Percentiles rank a stretch among this genome's conserved stretches.
Evolutionary conservation across 2,329 filamentous ascomycete genomes (phyloP).

Genomic region (Cylindrodendrum hubeiense): DNA sequence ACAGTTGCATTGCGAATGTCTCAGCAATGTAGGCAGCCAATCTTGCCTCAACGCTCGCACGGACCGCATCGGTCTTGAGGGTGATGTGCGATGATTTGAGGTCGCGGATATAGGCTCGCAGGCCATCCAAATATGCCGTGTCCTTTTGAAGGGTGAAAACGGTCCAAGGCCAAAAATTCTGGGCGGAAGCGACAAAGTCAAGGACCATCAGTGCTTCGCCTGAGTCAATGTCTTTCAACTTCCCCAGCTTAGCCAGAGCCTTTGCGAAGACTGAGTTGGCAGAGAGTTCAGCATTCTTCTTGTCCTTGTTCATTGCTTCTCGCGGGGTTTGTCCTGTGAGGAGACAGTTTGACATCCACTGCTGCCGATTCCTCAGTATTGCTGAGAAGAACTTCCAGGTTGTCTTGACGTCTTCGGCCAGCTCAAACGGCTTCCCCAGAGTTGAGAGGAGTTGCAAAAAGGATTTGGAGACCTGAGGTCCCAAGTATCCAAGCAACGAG

Average conservation of each 20-base stretch:
- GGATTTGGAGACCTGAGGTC: conserved; percentile 83
- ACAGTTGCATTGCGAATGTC: conserved; percentile 90
- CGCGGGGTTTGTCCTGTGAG: conserved; percentile 89
- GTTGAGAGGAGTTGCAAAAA: conserved; percentile 84
- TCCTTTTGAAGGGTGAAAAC: conserved; percentile 84
- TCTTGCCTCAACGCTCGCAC: conserved; percentile 72
- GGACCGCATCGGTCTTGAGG: conserved; percentile 66
- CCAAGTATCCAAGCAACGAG: conserved; percentile 93
- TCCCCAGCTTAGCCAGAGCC: conserved; percentile 78
- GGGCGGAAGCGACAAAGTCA: conserved; percentile 87
- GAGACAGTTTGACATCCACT: conserved; percentile 95
- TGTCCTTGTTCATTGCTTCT: conserved; percentile 73
- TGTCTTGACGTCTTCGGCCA: conserved; percentile 72
- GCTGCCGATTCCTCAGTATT: conserved; percentile 89
- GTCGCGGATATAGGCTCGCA: conserved; percentile 76
- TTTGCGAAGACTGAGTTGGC: conserved; percentile 77
- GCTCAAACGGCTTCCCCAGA: conserved; percentile 80
- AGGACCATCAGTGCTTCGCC: conserved; percentile 80
- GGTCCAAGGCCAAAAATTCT: conserved; percentile 97
- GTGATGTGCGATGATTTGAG: conserved; percentile 65
- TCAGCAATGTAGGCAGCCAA: conserved; percentile 88
- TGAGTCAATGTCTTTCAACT: conserved; percentile 73
- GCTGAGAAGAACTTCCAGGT: conserved; percentile 91
- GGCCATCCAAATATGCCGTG: conserved; percentile 76
- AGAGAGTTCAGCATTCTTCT: conserved; percentile 62